Evolutionary conservation across 2,329 filamentous ascomycete genomes (phyloP).

Genomic region (Fusarium temperatum): DNA sequence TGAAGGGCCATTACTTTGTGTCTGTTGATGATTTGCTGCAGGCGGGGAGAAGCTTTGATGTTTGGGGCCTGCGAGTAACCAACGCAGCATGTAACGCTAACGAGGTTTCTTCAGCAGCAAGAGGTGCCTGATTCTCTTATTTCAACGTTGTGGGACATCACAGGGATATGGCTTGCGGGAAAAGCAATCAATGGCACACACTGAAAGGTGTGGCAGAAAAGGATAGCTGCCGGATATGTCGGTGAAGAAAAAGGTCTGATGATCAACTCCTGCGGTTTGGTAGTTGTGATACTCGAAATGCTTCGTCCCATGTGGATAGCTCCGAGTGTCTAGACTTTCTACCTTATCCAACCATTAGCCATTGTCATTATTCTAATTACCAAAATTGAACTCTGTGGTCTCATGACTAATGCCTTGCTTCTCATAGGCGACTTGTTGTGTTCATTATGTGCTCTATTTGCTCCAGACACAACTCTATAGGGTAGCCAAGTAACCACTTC

Average conservation of each 20-base stretch:
- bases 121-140: neutral
- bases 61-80: neutral
- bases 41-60: slow-evolving; percentile 6
- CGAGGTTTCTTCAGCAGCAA: slow-evolving; percentile 6
- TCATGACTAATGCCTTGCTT: slow-evolving; percentile 3
- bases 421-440: slow-evolving; percentile 1
- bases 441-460: neutral
- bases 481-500: neutral
- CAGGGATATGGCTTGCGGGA: neutral
- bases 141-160: neutral
- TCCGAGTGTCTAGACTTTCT: neutral
- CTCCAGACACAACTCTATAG: neutral
- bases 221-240: neutral
- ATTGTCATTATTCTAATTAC: neutral
- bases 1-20: slow-evolving; percentile 10
- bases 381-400: neutral
- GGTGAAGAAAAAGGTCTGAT: neutral
- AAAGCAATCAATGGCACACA: neutral
- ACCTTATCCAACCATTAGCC: neutral
- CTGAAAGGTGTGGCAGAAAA: neutral
- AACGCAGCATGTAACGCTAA: slow-evolving; percentile 17
- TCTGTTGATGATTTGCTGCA: slow-evolving; percentile 25
- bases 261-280: neutral
- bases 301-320: neutral
- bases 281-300: neutral